Evolutionary conservation across 31 red algal genomes (phyloP), one percentile per base, ranked within the genome.

Genomic region (Asparagopsis taxiformis): DNA sequence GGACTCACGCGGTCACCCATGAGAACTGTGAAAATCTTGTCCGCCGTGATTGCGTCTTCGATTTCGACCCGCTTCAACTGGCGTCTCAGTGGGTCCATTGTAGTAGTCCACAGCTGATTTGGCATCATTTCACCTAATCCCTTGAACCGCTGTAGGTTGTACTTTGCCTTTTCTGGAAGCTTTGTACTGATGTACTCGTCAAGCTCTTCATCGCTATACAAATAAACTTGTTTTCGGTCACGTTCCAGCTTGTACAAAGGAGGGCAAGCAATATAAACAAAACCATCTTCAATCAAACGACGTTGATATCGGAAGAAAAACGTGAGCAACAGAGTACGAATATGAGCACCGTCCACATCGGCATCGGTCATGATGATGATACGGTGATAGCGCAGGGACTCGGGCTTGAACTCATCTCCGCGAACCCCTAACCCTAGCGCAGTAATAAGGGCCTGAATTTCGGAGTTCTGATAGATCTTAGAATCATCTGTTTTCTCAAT

Each of bases 51-150:
- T 31, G 93, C 97, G 68, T 99, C 97, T 22, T 93, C 82, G 32
- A 99, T 72, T 49, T 88, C 79, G 51, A 99, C 97, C 48, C 74
- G 76, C 48, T 91, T 81, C 68, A 99, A 62, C 54, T 74, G 77
- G 20, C 97, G 61, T 55, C 70, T 31, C 23, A 41, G 22, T 23
- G 97, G 97, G 54, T 99, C 63, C 93, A 99, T 96, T 15, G 97
- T 99, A 3, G 97, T 99, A 26, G 72, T 78, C 97, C 97, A 99
- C n/a, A 99, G 60, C 65, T 99, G 86, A 17, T 25, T 23, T 13
- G 97, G 84, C 89, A 96, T 96, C 92, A 96, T 99, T 78, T 99
- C 97, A 16, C 97, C 97, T 32, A 99, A 80, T 70, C 97, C 97
- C 55, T 96, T 99, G 77, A 99, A 96, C 8, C 97, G 78, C 46